Conservation (phyloP, 2,329 filamentous ascomycete genomes). For the Ophidiomyces ophidiicola region DNA sequence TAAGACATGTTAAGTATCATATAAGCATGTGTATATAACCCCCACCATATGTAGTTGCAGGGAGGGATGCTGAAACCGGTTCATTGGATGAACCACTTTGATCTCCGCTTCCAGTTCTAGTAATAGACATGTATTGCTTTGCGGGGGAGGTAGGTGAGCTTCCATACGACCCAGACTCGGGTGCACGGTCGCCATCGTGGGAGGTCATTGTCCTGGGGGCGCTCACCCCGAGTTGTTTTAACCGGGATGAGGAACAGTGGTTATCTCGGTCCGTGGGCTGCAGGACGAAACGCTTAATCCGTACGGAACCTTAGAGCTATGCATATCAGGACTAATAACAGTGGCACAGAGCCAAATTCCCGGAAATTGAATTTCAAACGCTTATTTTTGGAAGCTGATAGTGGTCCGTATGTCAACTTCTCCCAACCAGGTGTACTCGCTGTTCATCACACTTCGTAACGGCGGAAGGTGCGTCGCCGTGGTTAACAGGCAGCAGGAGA, state of each 20-base stretch:
- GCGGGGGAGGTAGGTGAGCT: constrained; percentile 9
- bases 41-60: constrained; percentile 9
- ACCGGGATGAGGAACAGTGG: not conserved
- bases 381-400: no score
- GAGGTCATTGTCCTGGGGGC: constrained; percentile 12
- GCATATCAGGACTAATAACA: constrained; percentile 6
- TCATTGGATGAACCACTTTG: constrained; percentile 6
- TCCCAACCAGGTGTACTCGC: no score
- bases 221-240: not conserved
- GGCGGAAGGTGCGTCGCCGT: no score
- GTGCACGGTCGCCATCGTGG: constrained; percentile 5
- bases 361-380: not conserved
- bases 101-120: constrained; percentile 2
- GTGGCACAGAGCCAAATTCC: not conserved
- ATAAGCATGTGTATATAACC: not conserved
- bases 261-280: not conserved
- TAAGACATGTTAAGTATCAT: constrained; percentile 1
- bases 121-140: constrained; percentile 6
- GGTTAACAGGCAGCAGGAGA: no score
- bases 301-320: not conserved
- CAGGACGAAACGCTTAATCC: not conserved
- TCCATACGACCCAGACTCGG: constrained; percentile 1
- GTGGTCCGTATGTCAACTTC: no score
- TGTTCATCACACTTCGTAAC: no score
- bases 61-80: not conserved